These are phyloP conservation scores for maize (Zea mays) DNA, from an alignment of 176 grass and related monocot genomes.

Conservation along the genomic window DNA sequence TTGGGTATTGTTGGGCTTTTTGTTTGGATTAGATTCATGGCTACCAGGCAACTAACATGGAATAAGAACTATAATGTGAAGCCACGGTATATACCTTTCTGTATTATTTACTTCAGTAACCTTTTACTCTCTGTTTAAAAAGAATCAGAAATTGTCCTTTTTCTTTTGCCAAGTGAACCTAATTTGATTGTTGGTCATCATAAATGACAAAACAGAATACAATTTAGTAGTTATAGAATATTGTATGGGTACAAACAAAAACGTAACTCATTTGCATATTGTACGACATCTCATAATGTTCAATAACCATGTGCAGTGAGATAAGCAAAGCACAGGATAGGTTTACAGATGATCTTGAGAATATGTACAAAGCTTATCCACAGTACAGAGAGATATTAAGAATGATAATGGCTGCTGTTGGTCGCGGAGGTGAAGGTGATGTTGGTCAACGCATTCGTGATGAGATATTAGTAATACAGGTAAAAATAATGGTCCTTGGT, in stretches of 20 bases:
- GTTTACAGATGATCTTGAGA: conserved; percentile 77
- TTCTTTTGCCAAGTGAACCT: conserved; percentile 8
- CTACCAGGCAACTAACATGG: conserved; percentile 85
- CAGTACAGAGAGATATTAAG: conserved; percentile 82
- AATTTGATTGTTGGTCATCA: conserved; percentile 10
- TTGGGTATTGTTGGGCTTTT: conserved; percentile 84
- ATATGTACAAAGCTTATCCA: conserved; percentile 77
- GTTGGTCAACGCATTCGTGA: conserved; percentile 98
- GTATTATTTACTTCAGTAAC: conserved; percentile 25
- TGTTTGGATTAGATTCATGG: conserved; percentile 98
- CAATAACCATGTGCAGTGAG: conserved; percentile 62
- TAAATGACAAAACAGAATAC: background rate
- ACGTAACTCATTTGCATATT: background rate
- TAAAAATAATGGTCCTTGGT: conserved; percentile 35
- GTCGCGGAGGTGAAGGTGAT: conserved; percentile 98
- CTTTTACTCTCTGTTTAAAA: conserved; percentile 10
- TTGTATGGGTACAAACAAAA: conserved; percentile 16
- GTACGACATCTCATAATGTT: conserved; percentile 25
- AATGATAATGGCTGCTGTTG: conserved; percentile 89
- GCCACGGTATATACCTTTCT: conserved; percentile 70
- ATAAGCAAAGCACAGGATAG: conserved; percentile 96
- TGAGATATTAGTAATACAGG: conserved; percentile 99
- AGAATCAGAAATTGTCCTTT: background rate
- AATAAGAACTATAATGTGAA: conserved; percentile 99
- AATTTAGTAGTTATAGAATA: background rate